A percentile compares a stretch with the other conserved stretches of the same genome.
Evolutionary conservation across 2,329 filamentous ascomycete species (phyloP).

Genomic region (Colletotrichum godetiae): DNA sequence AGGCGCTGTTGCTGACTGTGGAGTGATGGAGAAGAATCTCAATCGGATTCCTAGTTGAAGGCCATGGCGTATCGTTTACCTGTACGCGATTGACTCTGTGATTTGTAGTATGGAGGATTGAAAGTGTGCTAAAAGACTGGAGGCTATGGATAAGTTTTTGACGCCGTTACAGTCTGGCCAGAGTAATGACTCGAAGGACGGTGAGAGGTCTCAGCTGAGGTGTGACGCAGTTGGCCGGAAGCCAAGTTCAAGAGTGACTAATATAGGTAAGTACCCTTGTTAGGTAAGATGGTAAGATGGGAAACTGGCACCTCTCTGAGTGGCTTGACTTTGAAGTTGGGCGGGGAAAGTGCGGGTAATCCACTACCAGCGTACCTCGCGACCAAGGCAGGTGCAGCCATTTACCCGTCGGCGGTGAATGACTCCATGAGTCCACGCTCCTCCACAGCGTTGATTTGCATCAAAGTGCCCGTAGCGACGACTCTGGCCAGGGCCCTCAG

Average conservation of each 20-base stretch:
- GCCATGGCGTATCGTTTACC: conserved; percentile 12
- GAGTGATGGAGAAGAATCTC: not conserved
- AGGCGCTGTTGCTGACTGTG: conserved; percentile 4
- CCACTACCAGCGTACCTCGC: not conserved
- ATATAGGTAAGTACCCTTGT: no score
- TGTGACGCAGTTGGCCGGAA: conserved; percentile 30
- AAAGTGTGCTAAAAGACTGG: not conserved
- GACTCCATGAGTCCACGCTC: conserved; percentile 13
- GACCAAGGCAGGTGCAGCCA: not conserved
- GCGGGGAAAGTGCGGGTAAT: conserved; percentile 34
- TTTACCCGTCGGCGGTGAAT: not conserved
- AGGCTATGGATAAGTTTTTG: conserved; percentile 1
- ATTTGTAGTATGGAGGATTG: not conserved
- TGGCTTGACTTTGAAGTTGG: conserved; percentile 6
- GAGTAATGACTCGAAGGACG: conserved; percentile 16
- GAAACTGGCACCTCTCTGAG: not conserved
- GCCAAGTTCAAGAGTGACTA: not conserved
- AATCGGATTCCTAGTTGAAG: conserved; percentile 15
- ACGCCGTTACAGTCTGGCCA: conserved; percentile 1
- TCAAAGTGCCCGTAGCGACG: not conserved
- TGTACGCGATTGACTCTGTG: not conserved
- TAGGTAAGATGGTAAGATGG: not conserved
- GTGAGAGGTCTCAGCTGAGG: conserved; percentile 18
- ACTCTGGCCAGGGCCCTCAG: not conserved
- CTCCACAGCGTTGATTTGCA: not conserved